A percentile compares a stretch with the other conserved stretches of the same genome.
Conservation (phyloP, 2,329 filamentous ascomycete species). For the Epichloe amarillans region DNA sequence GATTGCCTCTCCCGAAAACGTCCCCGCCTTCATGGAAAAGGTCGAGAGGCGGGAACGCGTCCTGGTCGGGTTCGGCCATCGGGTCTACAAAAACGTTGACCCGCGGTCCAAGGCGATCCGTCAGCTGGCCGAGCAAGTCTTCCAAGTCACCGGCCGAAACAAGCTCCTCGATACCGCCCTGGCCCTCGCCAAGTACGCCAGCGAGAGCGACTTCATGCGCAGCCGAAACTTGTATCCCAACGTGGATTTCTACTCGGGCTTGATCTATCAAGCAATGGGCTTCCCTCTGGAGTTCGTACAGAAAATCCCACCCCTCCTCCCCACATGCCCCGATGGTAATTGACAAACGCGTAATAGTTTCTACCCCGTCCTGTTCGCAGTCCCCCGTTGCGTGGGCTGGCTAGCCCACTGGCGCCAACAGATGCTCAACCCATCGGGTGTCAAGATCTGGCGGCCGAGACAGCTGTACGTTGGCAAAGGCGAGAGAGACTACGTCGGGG, state of each 20-base stretch:
- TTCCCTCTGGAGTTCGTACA: conserved; percentile 32
- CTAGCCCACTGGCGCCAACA: conserved; percentile 38
- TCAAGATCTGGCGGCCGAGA: conserved; percentile 37
- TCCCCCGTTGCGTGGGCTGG: conserved; percentile 35
- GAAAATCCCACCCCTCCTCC: neutral
- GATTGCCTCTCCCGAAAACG: conserved; percentile 36
- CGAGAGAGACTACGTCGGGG: conserved; percentile 30
- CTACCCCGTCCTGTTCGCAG: conserved; percentile 37
- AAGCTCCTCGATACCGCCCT: conserved; percentile 35
- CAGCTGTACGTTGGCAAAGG: conserved; percentile 34
- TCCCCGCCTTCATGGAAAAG: conserved; percentile 33
- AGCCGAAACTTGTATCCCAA: conserved; percentile 36
- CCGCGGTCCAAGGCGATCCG: conserved; percentile 37
- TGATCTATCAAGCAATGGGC: conserved; percentile 40
- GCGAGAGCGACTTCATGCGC: conserved; percentile 34
- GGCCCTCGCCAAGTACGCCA: conserved; percentile 30
- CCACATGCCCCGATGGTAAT: neutral
- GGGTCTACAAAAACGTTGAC: conserved; percentile 40
- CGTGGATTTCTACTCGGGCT: conserved; percentile 37
- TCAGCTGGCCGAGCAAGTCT: conserved; percentile 34
- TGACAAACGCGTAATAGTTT: conserved; percentile 17
- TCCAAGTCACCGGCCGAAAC: conserved; percentile 36
- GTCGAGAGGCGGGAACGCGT: conserved; percentile 38
- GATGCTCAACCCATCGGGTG: conserved; percentile 30
- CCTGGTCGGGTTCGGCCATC: conserved; percentile 42